These are phyloP conservation scores for Colletotrichum gloeosporioides DNA, from an alignment of 2,329 filamentous ascomycete genomes.

Conservation along the genomic window DNA sequence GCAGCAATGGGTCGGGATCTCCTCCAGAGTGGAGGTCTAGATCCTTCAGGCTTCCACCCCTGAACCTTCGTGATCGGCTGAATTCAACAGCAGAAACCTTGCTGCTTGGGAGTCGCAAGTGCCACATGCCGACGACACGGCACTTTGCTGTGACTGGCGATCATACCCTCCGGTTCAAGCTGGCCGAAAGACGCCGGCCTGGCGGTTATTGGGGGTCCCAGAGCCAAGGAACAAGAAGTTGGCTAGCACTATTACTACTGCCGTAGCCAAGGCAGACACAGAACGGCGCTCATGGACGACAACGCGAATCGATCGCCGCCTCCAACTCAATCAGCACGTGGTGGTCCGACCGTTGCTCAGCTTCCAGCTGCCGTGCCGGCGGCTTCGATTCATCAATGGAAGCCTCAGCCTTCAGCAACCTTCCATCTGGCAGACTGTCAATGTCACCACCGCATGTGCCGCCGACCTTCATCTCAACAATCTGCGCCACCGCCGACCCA, in stretches of 20 bases:
- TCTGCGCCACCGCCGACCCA: neutral
- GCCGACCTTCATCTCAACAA: neutral
- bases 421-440: constrained; percentile 2
- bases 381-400: neutral
- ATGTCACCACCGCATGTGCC: neutral
- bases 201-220: neutral
- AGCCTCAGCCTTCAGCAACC: constrained; percentile 2
- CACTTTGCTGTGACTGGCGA: constrained; percentile 10
- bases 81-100: neutral
- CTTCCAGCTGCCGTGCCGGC: neutral
- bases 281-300: neutral
- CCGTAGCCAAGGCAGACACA: neutral
- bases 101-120: neutral
- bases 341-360: neutral
- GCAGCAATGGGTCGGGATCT: neutral
- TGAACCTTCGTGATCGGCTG: neutral
- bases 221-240: neutral
- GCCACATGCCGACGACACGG: constrained; percentile 2
- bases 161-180: constrained; percentile 1
- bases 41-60: neutral
- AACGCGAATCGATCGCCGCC: neutral
- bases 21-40: neutral
- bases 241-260: neutral
- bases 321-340: neutral
- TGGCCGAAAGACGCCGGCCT: neutral